phyloP scores from a whole-genome alignment of 495 filamentous ascomycete genomes.

The Aspergillus sparsus region DNA sequence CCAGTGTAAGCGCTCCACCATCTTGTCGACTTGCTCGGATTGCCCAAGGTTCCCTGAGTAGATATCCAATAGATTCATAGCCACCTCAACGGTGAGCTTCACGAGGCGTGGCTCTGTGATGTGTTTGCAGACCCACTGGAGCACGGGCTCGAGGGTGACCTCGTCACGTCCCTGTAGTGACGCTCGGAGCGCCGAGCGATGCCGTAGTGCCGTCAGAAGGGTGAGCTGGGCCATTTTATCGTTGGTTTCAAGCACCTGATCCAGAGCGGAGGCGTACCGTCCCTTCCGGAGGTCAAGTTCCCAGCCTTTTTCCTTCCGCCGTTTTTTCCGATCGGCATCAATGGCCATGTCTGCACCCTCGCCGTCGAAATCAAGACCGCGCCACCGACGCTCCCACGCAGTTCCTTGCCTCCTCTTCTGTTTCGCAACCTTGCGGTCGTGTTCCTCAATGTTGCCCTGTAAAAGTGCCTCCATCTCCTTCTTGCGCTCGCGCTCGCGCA shows the following conservation, averaged over 20 bases:
- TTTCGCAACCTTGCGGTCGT: constrained; percentile 64
- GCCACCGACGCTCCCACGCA: constrained; percentile 66
- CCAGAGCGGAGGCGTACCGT: constrained; percentile 73
- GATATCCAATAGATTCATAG: constrained; percentile 77
- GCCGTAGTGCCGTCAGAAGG: constrained; percentile 76
- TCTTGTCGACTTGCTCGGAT: constrained; percentile 67
- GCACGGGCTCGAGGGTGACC: constrained; percentile 72
- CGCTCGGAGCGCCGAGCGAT: constrained; percentile 82
- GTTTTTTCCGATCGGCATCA: constrained; percentile 59
- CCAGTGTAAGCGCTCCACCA: constrained; percentile 62
- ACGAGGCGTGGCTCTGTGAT: constrained; percentile 79
- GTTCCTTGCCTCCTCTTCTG: constrained; percentile 66
- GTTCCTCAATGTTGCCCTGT: constrained; percentile 70
- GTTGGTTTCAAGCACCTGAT: constrained; percentile 65
- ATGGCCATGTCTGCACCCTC: constrained; percentile 88
- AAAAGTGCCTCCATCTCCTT: constrained; percentile 86
- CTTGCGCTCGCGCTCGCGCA: constrained; percentile 71
- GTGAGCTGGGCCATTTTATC: constrained; percentile 67
- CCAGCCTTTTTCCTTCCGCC: constrained; percentile 70
- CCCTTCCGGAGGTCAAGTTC: constrained; percentile 77
- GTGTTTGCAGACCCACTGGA: constrained; percentile 78
- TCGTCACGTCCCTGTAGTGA: constrained; percentile 85
- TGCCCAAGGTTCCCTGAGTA: constrained; percentile 80
- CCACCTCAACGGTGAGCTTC: constrained; percentile 73
- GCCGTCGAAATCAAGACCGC: constrained; percentile 79